phyloP scores from a whole-genome alignment of 345 rosid species.

The Pugionium cornutum region DNA sequence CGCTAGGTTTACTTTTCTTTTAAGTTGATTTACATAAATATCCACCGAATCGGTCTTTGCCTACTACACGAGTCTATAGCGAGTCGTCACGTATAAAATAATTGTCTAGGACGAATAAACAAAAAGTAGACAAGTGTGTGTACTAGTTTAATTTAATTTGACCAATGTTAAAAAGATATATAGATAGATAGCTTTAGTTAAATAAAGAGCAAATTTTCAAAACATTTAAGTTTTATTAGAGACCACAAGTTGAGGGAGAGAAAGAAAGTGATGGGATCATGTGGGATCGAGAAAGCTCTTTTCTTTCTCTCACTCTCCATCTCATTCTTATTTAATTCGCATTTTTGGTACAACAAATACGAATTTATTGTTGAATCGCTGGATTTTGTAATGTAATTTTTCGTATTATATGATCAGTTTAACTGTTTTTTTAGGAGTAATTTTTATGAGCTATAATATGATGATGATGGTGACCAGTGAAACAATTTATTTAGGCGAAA shows the following conservation, averaged over 20 bases:
- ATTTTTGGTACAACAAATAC: no score
- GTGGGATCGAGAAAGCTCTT: not conserved
- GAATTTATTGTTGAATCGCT: no score
- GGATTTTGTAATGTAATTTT: no score
- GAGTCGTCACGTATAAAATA: slow-evolving; percentile 19
- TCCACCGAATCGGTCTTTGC: slow-evolving; percentile 7
- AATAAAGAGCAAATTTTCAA: slow-evolving; percentile 13
- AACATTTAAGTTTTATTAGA: slow-evolving; percentile 4
- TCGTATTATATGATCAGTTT: no score
- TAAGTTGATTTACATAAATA: slow-evolving; percentile 5
- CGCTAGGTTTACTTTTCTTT: not conserved
- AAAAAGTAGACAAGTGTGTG: slow-evolving; percentile 29
- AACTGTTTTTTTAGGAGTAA: no score
- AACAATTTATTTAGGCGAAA: no score
- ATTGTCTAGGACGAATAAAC: slow-evolving; percentile 28
- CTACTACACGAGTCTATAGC: not conserved
- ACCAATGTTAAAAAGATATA: slow-evolving; percentile 2
- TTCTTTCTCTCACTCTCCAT: not conserved
- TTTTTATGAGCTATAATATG: no score
- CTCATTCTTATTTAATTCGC: not conserved
- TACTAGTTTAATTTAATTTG: slow-evolving; percentile 29
- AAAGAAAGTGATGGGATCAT: slow-evolving; percentile 33
- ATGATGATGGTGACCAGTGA: no score
- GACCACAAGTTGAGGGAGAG: slow-evolving; percentile 22
- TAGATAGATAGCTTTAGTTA: slow-evolving; percentile 22